Evolutionary conservation across 2,329 filamentous ascomycete genomes (phyloP), one percentile per base, ranked within the genome.

Genomic region (Aspergillus brasiliensis): DNA sequence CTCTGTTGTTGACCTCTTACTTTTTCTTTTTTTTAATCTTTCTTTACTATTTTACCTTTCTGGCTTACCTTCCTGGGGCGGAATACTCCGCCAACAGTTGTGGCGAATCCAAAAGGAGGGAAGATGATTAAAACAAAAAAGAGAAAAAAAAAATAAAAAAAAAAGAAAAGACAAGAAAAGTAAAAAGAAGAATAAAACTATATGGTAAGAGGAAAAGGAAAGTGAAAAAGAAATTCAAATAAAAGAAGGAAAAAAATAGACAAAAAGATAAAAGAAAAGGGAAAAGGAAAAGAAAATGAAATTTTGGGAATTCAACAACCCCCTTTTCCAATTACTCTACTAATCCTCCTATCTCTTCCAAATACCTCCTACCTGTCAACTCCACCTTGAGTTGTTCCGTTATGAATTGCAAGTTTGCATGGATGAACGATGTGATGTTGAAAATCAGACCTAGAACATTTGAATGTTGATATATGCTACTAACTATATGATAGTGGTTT

Each of bases 401-500:
- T 58, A 60, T 66, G 61, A 59, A 61, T 51, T 64, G 59, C 7
- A 51, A 57, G 25, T 34, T 57, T 19, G 31, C 31, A 11, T 34
- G 10, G 31, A 11, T 5, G 13, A 34, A 11, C 57, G 25, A 59
- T 28, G 51, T 64, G 60, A 67, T 46, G 65, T 67, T 53, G 38
- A 67, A 65, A 65, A 60, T 57, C 31, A 65, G 48, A 58, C 61
- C 56, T 67, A 62, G 62, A 48, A 31, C 40, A 51, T 57, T 54
- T 34, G 13, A 44, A 56, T 58, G 42, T 53, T 66, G 60, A 57
- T 62, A 59, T 44, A 34, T 11, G 21, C 40, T 44, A 44, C 40
- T 51, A 34, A 34, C 5, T 31, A n/a, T 34, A 34, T 64, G 60
- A 57, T 62, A 59, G 54, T 56, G 57, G 58, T 62, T 67, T 67